Base-by-base conservation (phyloP, 2,329 filamentous ascomycete species). In the Claviceps cyperi region DNA sequence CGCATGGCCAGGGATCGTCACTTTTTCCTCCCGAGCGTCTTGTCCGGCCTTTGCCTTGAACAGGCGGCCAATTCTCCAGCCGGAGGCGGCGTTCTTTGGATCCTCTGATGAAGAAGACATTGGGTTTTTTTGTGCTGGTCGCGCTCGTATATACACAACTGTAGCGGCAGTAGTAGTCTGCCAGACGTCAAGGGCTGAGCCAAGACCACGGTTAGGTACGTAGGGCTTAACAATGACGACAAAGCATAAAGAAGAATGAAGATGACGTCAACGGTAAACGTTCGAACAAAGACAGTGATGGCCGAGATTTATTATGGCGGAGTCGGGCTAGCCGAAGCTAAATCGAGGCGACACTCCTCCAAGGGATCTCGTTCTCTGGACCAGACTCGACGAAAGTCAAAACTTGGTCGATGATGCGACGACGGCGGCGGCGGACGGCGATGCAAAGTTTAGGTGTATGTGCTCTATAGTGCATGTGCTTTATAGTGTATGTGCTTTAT, bases 51-150 rank as follows among this genome's bases (percentile, higher is more conserved):
- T 43, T 8, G 35, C n/a, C 21, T 43, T 36, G 32, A 52, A 50
- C 1, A 52, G 37, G 5, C 48, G 48, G 11, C n/a, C 32, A 4
- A 50, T 15, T 19, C 22, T 46, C 50, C 46, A 48, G 35, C 36
- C 17, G 17, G 41, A 46, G 43, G 22, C 28, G 11, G 41, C 38
- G 1, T 22, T 19, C 28, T 51, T 51, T 5, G 41, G 17, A 14
- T 49, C 43, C 39, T 51, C 50, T 19, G 43, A 49, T 17, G 41
- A 22, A 15, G 46, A 48, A 13, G 50, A 51, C 50, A 51, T 51
- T 40, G 22, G 35, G 22, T 17, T 43, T 28, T 8, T 28, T 41
- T 47, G 13, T 21, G 36, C 24, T 32, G 37, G 5, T 41, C 43
- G 7, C 36, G 36, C 37, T 32, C 22, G 5, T 14, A 8, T 9